Evolutionary conservation across 2,329 filamentous ascomycete genomes (phyloP), one percentile per base, ranked within the genome.

Genomic region (Colletotrichum coccodes): DNA sequence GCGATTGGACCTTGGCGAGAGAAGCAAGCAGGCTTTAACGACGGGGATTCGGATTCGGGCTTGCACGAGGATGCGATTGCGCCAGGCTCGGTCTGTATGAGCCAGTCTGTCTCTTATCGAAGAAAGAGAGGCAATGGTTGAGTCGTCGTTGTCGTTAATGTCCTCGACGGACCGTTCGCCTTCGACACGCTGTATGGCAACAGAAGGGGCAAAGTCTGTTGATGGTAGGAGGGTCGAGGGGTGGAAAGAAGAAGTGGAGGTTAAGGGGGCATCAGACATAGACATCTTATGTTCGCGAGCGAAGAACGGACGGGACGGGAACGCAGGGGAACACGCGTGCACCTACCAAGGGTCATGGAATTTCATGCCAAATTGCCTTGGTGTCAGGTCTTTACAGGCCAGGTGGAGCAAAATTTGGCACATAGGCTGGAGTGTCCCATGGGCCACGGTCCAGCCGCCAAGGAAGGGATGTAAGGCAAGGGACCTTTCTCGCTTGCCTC

Each of bases 1-100:
- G 32, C 81, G 80, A 72, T 14, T 23, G 82, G 81, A 72, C 83
- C 76, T 65, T n/a, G 34, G 38, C 23, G 40, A 52, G 30, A 8
- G 40, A 58, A 32, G 54, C 53, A 53, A 36, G 30, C 53, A 42
- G 53, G 30, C 60, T 65, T 59, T 40, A 42, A 23, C 34, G 32
- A 32, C 32, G 28, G 21, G 26, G 38, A 38, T 53, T 28, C 16
- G 44, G 32, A 38, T 18, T 36, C 16, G 32, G 40, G 40, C 46
- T 49, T 47, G 16, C 14, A 53, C 11, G 56, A 38, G 60, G 36
- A 40, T 28, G 50, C 60, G 26, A 64, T 40, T 64, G 60, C 53
- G 60, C 65, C 60, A 34, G 38, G n/a, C 4, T 30, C n/a, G 34
- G 21, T 53, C n/a, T 21, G 28, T 23, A n/a, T 12, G 21, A 21